A percentile compares a stretch with the other conserved stretches of the same genome.
Conservation (phyloP, 495 filamentous ascomycete species). For the Cenococcum geophilum region DNA sequence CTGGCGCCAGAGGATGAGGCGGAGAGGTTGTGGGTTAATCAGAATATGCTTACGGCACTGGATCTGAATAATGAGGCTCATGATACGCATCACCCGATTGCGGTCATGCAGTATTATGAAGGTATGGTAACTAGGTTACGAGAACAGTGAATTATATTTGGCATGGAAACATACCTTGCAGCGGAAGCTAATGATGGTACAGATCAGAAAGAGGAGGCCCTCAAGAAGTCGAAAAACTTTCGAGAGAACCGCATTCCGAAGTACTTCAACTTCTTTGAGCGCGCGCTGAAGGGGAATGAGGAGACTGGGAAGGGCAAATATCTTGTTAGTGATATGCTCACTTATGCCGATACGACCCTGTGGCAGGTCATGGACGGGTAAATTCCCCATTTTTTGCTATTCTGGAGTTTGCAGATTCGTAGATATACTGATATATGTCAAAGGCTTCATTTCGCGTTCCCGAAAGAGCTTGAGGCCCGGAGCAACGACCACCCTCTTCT, state of each 20-base stretch:
- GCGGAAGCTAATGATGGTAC: neutral
- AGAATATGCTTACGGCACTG: conserved; percentile 57
- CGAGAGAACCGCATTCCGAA: conserved; percentile 56
- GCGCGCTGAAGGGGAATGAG: conserved; percentile 51
- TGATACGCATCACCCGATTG: conserved; percentile 62
- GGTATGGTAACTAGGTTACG: conserved; percentile 2
- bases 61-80: conserved; percentile 63
- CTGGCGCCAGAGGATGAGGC: conserved; percentile 45
- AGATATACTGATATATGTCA: conserved; percentile 30
- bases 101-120: conserved; percentile 53
- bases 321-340: conserved; percentile 53
- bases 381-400: conserved; percentile 2
- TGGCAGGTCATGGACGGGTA: conserved; percentile 53
- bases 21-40: conserved; percentile 48
- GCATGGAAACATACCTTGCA: no score
- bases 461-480: conserved; percentile 51
- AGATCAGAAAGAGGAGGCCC: conserved; percentile 57
- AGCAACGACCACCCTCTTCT: conserved; percentile 45
- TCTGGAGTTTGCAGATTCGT: neutral
- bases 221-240: conserved; percentile 47
- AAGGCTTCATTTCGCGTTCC: conserved; percentile 56
- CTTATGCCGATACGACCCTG: conserved; percentile 62
- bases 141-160: no score
- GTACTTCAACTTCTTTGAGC: conserved; percentile 58
- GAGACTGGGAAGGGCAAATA: conserved; percentile 47